Evolutionary conservation across 2,329 filamentous ascomycete genomes (phyloP), one percentile per base, ranked within the genome.

Genomic region (Sphaerostilbella broomeana): DNA sequence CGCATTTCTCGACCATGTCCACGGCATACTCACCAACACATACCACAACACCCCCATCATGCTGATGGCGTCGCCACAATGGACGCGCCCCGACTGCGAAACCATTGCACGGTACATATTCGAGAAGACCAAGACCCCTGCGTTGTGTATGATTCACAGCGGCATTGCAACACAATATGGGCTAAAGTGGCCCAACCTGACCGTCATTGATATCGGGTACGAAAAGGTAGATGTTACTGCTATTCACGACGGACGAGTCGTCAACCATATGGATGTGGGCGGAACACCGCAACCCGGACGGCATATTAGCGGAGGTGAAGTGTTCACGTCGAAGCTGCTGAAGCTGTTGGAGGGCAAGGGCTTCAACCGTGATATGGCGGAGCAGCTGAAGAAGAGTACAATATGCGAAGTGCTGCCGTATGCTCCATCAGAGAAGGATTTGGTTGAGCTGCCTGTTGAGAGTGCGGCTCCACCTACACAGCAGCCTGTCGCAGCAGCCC

Each of bases 11-110:
- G 85, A 89, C 40, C 86, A 98, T 60, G 83, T 97, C 49, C 86
- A 95, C 71, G 82, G 86, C 61, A 77, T 85, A 33, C 76, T 98
- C 44, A 92, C 87, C 45, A 88, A 87, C 18, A 87, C 86, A 3
- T 92, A 95, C 59, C 92, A 97, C 66, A 95, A 95, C 65, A 95
- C 90, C 0, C 89, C 92, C 2, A 86, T 98, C 48, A 74, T 97
- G 60, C 77, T 98, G 47, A 84, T 97, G 62, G 77, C 84, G 6
- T 86, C 94, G 51, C 89, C 92, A 4, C 82, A 81, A 51, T 98
- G 92, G 90, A 88, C 87, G 4, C 79, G 84, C 7, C 81, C 84
- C 46, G 88, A 95, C 61, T 83, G 83, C 58, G 90, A 97, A 63
- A 77, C 76, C 26, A 81, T 98, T 49, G 85, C 89, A 11, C 86